Base-by-base conservation (phyloP, 1,284 basidiomycete species). In the Clitocybe nebularis region DNA sequence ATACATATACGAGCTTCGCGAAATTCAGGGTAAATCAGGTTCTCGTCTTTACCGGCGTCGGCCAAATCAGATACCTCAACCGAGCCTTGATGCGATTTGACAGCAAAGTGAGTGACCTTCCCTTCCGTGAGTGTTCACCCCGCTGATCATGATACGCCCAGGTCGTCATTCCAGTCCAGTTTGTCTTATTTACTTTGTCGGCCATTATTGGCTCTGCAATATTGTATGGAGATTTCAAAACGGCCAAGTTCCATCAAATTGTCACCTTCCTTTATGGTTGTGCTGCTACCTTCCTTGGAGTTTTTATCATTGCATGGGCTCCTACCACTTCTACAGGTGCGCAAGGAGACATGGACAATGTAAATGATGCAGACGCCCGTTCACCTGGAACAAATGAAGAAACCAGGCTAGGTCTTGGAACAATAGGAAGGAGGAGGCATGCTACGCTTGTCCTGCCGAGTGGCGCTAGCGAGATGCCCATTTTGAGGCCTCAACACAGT, bases 151-250 rank as follows among this genome's bases (percentile, higher is more conserved):
- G 6, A 50, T 20, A 30, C 6, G 35, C 38, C 19, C 58, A 92
- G 85, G 79, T 86, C 40, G 93, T 95, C 23, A 92, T 95, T 47
- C 95, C 95, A 2, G 85, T 86, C 9, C 94, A 97, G 69, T 99
- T 97, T 62, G 93, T 96, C 29, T 75, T 95, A 47, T 90, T 89
- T 63, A 89, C 83, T 34, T 69, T 93, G 14, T 87, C 84, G 29
- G 92, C 92, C 3, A 95, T 99, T 51, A 70, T 92, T 34, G 94
- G 94, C 17, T 93, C 90, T 3, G 91, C 93, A 0, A 87, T 98
- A 14, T 75, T 98, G 2, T 99, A 95, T 59, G 85, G 90, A 23
- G 95, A 98, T 63, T 97, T 99, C 66, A 76, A 81, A 48, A 79
- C 77, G 46, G 81, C 88, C 9, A 75, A 77, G 9, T 84, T 92